A percentile compares a stretch with the other conserved stretches of the same genome.
Conservation (phyloP, 495 filamentous ascomycete species). For the Pyrenopolyporus hunteri region DNA sequence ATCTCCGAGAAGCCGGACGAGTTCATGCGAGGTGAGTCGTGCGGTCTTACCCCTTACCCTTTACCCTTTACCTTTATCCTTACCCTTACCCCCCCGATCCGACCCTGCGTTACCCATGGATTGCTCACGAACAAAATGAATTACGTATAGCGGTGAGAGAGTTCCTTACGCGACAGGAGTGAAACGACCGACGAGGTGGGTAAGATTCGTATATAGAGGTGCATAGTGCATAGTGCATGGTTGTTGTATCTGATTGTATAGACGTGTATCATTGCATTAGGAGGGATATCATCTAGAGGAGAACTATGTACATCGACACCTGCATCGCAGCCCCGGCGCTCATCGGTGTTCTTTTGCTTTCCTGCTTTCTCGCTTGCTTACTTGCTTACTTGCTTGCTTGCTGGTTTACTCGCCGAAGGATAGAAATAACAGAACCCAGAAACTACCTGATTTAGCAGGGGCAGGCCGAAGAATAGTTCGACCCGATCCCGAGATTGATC, state of each 20-base stretch:
- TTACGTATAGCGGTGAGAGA: slow-evolving; percentile 60
- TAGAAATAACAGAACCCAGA: neutral
- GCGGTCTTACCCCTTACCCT: neutral
- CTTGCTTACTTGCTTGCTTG: too few species aligned
- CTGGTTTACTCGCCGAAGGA: too few species aligned
- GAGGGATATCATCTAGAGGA: slow-evolving; percentile 40
- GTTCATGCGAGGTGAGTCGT: slow-evolving; percentile 75
- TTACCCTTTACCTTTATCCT: neutral
- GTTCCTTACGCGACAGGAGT: slow-evolving; percentile 67
- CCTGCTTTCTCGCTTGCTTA: too few species aligned
- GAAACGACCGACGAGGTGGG: slow-evolving; percentile 6
- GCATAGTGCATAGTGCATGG: neutral
- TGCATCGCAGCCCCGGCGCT: slow-evolving; percentile 22
- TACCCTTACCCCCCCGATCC: slow-evolving; percentile 3
- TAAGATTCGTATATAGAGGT: neutral
- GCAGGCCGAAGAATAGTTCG: slow-evolving; percentile 31
- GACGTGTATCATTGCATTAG: slow-evolving; percentile 22
- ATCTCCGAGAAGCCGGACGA: slow-evolving; percentile 90
- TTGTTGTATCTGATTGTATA: neutral
- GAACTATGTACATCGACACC: slow-evolving; percentile 25
- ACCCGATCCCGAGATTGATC: slow-evolving; percentile 27
- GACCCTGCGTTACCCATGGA: neutral
- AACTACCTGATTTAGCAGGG: slow-evolving; percentile 26
- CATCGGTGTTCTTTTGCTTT: slow-evolving; percentile 16
- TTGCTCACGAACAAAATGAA: neutral